A percentile compares a stretch with the other conserved stretches of the same genome.
These are phyloP conservation scores for Spirogloea muscicola DNA, from an alignment of 139 green algal genomes.

Conservation along the genomic window DNA sequence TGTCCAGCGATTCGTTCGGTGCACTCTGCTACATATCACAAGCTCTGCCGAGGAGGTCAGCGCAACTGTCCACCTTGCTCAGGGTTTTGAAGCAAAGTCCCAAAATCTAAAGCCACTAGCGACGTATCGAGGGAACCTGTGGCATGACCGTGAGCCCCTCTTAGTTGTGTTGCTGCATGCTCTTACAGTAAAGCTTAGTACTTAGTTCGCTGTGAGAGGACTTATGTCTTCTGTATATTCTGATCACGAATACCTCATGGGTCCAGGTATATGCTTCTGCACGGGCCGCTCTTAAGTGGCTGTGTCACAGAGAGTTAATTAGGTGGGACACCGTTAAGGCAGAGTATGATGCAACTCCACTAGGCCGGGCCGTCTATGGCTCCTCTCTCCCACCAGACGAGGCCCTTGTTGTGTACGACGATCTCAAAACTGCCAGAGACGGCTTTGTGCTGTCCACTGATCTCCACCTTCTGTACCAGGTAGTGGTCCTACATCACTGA, in stretches of 20 bases:
- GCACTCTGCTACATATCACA: constrained; percentile 29
- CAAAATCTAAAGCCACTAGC: no score
- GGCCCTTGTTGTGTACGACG: constrained; percentile 34
- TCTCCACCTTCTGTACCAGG: constrained; percentile 43
- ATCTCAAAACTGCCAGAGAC: constrained; percentile 12
- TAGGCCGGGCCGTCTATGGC: constrained; percentile 29
- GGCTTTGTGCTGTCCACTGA: constrained; percentile 36
- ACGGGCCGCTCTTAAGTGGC: constrained; percentile 19
- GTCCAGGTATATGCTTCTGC: constrained; percentile 26
- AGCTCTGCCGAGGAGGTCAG: constrained; percentile 15
- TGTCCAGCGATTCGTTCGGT: constrained; percentile 36
- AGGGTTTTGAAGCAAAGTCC: no score
- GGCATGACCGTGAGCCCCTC: no score
- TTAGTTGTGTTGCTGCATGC: no score
- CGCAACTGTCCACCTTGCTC: background rate
- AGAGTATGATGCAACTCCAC: constrained; percentile 12
- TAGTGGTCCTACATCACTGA: no score
- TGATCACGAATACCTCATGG: no score
- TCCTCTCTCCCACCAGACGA: constrained; percentile 37
- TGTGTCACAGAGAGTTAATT: constrained; percentile 8
- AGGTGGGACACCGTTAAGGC: constrained; percentile 7
- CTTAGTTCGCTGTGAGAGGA: no score
- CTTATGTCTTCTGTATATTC: no score
- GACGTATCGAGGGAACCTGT: no score
- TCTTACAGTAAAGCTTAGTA: no score